A percentile compares a stretch with the other conserved stretches of the same genome.
Evolutionary conservation across 2,329 filamentous ascomycete species (phyloP).

Genomic region (Clonostachys byssicola): DNA sequence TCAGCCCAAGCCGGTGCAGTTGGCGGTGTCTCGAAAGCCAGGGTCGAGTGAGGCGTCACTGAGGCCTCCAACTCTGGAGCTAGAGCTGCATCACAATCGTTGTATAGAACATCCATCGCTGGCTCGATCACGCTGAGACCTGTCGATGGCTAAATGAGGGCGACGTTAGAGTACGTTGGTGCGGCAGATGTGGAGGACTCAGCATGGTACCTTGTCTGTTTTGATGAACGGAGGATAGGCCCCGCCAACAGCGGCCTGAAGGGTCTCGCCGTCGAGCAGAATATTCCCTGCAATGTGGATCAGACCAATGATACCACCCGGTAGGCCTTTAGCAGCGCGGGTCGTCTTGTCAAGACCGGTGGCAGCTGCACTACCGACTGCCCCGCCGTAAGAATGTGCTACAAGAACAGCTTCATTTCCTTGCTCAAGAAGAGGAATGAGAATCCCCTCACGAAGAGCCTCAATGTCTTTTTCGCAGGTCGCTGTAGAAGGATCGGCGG

Average conservation of each 20-base stretch:
- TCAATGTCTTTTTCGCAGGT: neutral
- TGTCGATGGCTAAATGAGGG: neutral
- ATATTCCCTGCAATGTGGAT: conserved; percentile 32
- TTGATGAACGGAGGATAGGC: conserved; percentile 1
- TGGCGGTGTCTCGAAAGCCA: neutral
- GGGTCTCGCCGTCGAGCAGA: neutral
- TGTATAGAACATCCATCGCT: neutral
- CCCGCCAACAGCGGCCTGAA: neutral
- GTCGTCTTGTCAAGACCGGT: conserved; percentile 27
- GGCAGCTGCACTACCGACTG: conserved; percentile 38
- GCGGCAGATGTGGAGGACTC: neutral
- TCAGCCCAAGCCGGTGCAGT: neutral
- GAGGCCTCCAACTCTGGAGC: neutral
- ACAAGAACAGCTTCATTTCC: conserved; percentile 39
- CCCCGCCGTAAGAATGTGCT: conserved; percentile 43
- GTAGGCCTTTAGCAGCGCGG: conserved; percentile 2
- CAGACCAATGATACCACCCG: conserved; percentile 35
- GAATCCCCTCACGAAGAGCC: neutral
- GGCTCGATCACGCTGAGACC: neutral
- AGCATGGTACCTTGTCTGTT: neutral
- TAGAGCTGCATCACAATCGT: neutral
- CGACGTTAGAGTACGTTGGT: neutral
- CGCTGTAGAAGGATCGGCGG: neutral
- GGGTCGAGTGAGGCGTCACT: neutral
- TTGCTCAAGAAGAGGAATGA: neutral